Evolutionary conservation across 2,329 filamentous ascomycete genomes (phyloP).

Genomic region (Talaromyces sp.): DNA sequence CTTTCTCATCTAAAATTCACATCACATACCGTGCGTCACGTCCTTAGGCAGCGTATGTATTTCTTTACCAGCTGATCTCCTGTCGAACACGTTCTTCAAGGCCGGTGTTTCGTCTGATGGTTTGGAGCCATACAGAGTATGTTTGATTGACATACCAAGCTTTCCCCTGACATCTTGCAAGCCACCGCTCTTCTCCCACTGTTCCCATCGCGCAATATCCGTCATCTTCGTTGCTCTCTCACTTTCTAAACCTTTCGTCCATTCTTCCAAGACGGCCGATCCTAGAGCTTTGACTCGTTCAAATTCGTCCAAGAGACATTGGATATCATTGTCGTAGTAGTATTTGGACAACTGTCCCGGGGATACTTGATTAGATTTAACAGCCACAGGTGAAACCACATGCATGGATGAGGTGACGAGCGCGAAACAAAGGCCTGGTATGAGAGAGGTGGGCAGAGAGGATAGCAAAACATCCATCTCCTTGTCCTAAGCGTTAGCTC

Average conservation of each 20-base stretch:
- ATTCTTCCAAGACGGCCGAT: constrained; percentile 66
- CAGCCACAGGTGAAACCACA: constrained; percentile 53
- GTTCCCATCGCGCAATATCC: constrained; percentile 68
- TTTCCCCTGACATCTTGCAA: constrained; percentile 15
- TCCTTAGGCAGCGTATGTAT: background rate
- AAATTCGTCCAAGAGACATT: constrained; percentile 60
- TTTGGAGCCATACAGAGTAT: background rate
- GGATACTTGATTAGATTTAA: constrained; percentile 50
- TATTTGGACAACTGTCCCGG: constrained; percentile 57
- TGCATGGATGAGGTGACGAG: constrained; percentile 60
- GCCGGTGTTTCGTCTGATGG: background rate
- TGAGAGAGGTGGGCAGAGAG: constrained; percentile 55
- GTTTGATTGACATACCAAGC: background rate
- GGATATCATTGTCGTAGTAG: constrained; percentile 61
- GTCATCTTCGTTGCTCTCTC: constrained; percentile 58
- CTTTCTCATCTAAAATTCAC: background rate
- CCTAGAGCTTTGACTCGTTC: constrained; percentile 62
- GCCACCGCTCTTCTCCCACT: constrained; percentile 56
- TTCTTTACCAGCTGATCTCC: background rate
- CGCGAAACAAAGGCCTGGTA: constrained; percentile 65
- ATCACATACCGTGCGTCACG: background rate
- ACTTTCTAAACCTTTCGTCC: constrained; percentile 68
- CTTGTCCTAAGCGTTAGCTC: constrained; percentile 39
- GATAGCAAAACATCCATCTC: constrained; percentile 67
- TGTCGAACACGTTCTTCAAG: background rate